Evolutionary conservation across 2,329 filamentous ascomycete genomes (phyloP).

Genomic region (Calonectria fujianensis): DNA sequence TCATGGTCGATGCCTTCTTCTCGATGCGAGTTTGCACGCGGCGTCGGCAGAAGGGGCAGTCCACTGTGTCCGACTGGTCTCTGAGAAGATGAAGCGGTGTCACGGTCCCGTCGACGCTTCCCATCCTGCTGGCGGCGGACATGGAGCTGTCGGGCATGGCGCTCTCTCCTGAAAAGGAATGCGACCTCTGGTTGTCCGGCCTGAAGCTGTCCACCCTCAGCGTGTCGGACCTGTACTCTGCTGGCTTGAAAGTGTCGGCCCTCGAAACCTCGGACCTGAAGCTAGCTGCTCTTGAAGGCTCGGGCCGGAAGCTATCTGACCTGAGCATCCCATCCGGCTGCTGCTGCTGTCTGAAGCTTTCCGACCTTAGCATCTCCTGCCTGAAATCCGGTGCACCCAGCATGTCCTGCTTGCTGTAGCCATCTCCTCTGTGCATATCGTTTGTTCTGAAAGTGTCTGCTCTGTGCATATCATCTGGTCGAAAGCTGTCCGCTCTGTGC

Average conservation of each 20-base stretch:
- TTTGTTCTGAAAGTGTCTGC: neutral
- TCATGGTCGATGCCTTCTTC: slow-evolving; percentile 45
- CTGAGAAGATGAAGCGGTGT: slow-evolving; percentile 49
- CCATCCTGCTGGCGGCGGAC: neutral
- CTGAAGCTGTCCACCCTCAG: neutral
- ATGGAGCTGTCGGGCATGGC: neutral
- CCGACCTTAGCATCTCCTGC: neutral
- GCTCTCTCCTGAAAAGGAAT: neutral
- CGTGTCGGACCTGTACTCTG: neutral
- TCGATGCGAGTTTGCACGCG: slow-evolving; percentile 49
- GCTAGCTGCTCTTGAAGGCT: neutral
- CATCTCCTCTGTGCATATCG: too few species aligned
- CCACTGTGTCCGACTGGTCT: slow-evolving; percentile 50
- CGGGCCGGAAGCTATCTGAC: neutral
- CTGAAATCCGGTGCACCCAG: neutral
- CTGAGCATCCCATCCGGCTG: neutral
- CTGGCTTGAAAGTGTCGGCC: neutral
- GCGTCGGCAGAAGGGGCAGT: slow-evolving; percentile 51
- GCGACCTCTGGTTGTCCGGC: neutral
- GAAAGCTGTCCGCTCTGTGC: neutral
- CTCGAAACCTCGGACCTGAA: neutral
- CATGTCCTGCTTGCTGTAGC: too few species aligned
- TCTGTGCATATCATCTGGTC: neutral
- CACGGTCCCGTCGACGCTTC: slow-evolving; percentile 32
- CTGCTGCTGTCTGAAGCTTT: neutral